These are phyloP conservation scores for Mycogone perniciosa DNA, from an alignment of 2,329 filamentous ascomycete genomes.

Conservation along the genomic window DNA sequence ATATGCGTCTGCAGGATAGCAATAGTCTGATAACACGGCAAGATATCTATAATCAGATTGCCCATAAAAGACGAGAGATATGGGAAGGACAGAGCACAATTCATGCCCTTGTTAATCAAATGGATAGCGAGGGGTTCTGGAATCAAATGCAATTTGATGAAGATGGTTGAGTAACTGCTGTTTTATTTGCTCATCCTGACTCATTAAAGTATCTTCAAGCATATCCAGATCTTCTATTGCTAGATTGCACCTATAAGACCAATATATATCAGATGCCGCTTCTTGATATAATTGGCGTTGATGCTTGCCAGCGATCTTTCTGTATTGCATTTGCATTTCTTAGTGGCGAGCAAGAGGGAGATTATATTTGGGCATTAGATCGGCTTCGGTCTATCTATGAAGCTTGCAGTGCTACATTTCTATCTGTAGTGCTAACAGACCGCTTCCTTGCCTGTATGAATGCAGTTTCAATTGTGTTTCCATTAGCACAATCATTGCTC, in stretches of 20 bases:
- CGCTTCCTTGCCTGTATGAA: constrained; percentile 16
- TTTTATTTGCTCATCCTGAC: constrained; percentile 19
- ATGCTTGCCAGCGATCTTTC: constrained; percentile 17
- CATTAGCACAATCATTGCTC: constrained; percentile 6
- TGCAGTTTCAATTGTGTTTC: constrained; percentile 12
- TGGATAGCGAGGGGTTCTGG: constrained; percentile 18
- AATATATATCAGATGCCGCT: constrained; percentile 13
- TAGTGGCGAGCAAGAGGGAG: constrained; percentile 12
- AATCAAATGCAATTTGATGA: constrained; percentile 15
- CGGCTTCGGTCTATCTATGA: constrained; percentile 16
- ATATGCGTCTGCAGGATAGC: background rate
- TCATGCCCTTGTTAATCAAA: constrained; percentile 15
- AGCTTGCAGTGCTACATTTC: constrained; percentile 1
- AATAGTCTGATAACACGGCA: constrained; percentile 13
- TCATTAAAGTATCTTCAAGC: constrained; percentile 17
- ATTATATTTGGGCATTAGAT: constrained; percentile 19
- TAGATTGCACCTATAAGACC: too few relatives aligned
- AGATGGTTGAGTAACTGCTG: constrained; percentile 13
- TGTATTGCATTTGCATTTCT: constrained; percentile 21
- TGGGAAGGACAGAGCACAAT: constrained; percentile 16
- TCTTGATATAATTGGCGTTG: constrained; percentile 19
- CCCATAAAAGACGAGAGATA: constrained; percentile 10
- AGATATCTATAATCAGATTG: constrained; percentile 20
- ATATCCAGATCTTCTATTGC: background rate
- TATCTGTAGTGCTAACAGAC: constrained; percentile 16